A percentile compares a stretch with the other conserved stretches of the same genome.
phyloP scores from a whole-genome alignment of 495 filamentous ascomycete species.

The Xylaria cubensis region DNA sequence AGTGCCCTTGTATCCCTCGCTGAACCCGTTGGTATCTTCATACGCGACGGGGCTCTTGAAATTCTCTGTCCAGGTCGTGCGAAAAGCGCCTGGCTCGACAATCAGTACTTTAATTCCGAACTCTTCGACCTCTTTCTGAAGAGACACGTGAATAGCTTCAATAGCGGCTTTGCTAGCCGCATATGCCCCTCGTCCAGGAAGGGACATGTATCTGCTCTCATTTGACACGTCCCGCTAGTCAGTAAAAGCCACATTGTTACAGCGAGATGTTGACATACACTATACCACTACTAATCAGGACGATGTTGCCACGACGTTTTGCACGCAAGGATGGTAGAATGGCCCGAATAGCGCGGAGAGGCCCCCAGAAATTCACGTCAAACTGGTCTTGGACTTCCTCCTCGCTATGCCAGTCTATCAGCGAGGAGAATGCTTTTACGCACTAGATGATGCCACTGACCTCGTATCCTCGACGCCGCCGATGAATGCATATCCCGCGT shows the following conservation, averaged over 20 bases:
- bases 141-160: slow-evolving; percentile 44
- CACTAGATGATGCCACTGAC: slow-evolving; percentile 2
- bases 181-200: slow-evolving; percentile 45
- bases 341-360: slow-evolving; percentile 49
- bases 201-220: slow-evolving; percentile 17
- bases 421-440: not conserved
- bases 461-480: slow-evolving; percentile 43
- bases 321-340: slow-evolving; percentile 52
- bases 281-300: slow-evolving; percentile 54
- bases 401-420: slow-evolving; percentile 31
- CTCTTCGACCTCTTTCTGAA: slow-evolving; percentile 48
- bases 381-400: slow-evolving; percentile 45
- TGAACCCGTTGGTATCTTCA: slow-evolving; percentile 28
- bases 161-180: slow-evolving; percentile 53
- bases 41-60: slow-evolving; percentile 33
- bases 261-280: slow-evolving; percentile 46
- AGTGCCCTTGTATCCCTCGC: slow-evolving; percentile 30
- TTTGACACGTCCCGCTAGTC: not conserved
- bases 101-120: slow-evolving; percentile 53
- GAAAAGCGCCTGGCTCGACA: slow-evolving; percentile 56
- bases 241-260: not conserved
- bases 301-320: slow-evolving; percentile 46
- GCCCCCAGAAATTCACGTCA: slow-evolving; percentile 52
- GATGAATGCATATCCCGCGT: slow-evolving; percentile 46
- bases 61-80: slow-evolving; percentile 39